Percentiles rank a stretch among this genome's conserved stretches.
Conservation (phyloP, 169 alveolate species). For the Plasmodium coatneyi region DNA sequence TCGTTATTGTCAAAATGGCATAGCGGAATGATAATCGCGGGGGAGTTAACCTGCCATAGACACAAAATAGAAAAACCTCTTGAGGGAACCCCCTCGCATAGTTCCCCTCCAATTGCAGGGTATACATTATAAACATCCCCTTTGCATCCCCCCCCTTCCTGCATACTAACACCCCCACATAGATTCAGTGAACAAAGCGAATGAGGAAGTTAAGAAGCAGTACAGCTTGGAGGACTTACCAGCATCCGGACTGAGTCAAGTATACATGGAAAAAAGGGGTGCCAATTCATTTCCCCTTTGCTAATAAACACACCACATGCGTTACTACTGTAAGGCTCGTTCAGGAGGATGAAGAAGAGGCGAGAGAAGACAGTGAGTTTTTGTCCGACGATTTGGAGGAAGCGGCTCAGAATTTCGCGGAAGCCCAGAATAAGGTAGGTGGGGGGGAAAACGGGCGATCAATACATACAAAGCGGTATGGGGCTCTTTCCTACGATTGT, state of each 20-base stretch:
- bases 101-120: not conserved
- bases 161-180: not conserved
- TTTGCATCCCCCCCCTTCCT: not conserved
- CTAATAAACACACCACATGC: not conserved
- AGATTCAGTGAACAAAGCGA: constrained; percentile 19
- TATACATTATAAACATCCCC: not conserved
- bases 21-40: not conserved
- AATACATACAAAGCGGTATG: not conserved
- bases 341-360: constrained; percentile 75
- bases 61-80: not conserved
- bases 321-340: constrained; percentile 8
- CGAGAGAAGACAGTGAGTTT: constrained; percentile 52
- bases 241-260: constrained; percentile 62
- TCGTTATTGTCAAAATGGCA: not conserved
- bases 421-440: constrained; percentile 5
- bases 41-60: not conserved
- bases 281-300: not conserved
- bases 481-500: not conserved
- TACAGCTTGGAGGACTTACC: constrained; percentile 45
- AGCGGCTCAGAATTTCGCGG: constrained; percentile 55
- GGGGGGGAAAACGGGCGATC: not conserved
- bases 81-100: not conserved
- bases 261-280: not conserved
- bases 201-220: constrained; percentile 15
- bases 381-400: constrained; percentile 46